A percentile compares a stretch with the other conserved stretches of the same genome.
These are phyloP conservation scores for Quercus wislizeni DNA, from an alignment of 306 rosid genomes.

Conservation along the genomic window DNA sequence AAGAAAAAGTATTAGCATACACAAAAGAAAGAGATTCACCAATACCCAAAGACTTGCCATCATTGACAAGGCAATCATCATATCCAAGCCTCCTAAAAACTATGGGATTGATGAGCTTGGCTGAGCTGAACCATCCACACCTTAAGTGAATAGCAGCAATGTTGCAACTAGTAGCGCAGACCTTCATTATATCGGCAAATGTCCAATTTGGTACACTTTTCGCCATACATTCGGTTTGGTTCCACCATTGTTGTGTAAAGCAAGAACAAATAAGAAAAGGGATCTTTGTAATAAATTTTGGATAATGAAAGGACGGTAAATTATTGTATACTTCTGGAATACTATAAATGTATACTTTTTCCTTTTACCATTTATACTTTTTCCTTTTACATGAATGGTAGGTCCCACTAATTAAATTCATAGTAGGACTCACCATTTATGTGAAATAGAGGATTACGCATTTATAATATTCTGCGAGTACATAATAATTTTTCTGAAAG, in stretches of 20 bases:
- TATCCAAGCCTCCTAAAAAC: constrained; percentile 76
- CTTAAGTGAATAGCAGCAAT: constrained; percentile 61
- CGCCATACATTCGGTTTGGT: constrained; percentile 75
- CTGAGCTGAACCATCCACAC: constrained; percentile 97
- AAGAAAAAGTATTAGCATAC: constrained; percentile 76
- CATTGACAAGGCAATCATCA: constrained; percentile 80
- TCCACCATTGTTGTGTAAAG: constrained; percentile 22
- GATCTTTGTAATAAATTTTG: neutral
- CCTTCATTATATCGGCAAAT: constrained; percentile 64
- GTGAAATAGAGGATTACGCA: no score
- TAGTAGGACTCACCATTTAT: no score
- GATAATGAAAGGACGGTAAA: neutral
- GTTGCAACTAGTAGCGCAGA: constrained; percentile 68
- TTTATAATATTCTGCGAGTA: no score
- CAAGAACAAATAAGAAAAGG: neutral
- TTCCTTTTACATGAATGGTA: no score
- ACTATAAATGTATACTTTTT: no score
- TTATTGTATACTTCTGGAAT: no score
- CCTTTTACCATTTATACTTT: no score
- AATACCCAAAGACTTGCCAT: constrained; percentile 56
- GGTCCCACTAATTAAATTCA: no score
- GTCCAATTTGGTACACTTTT: constrained; percentile 61
- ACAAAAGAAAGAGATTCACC: constrained; percentile 67
- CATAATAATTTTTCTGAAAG: no score
- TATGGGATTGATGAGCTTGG: constrained; percentile 69